Evolutionary conservation across 345 rosid genomes (phyloP), one percentile per base, ranked within the genome.

Genomic region (Angophora floribunda): DNA sequence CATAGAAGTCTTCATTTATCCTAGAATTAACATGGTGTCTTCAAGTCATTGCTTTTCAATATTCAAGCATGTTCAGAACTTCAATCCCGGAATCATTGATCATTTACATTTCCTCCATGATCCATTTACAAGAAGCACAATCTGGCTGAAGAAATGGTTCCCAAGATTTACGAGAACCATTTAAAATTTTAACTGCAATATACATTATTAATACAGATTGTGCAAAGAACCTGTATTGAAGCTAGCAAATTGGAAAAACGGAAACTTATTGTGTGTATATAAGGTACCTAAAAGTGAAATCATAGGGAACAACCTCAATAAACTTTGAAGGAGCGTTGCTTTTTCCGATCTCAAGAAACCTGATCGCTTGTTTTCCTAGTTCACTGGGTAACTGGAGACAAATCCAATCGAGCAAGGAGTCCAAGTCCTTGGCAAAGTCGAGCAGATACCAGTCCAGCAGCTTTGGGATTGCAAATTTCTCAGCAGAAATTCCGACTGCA

Each of bases 341-440:
- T 90, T 94, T 95, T 57, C 93, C 95, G 75, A 92, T 94, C 85
- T 94, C 96, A 51, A 96, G 95, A 89, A 93, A 94, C 87, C 91
- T 92, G 57, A 96, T 93, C 86, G 97, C 98, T 90, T 95, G 94
- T 90, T 95, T 94, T 24, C 95, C 93, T 10, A 93, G 89, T 55
- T 95, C 96, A 93, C 93, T 94, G 86, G 98, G 99, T 89, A 95
- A 87, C 90, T 97, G 98, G 86, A 95, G 98, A 92, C 94, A 95
- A 85, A 95, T 92, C 99, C 98, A 96, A 88, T 97, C 97, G 14
- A 97, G 95, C 88, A 97, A 89, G 47, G 97, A 97, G 89, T 94
- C 96, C 82, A 90, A 87, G 92, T 97, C 96, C 90, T 97, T 97
- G 47, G 99, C 97, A 90, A 95, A 96, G 92, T 97, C 98, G 13